Percentiles rank a stretch among this genome's conserved stretches.
These are phyloP conservation scores for Paramecium tetraurelia DNA, from an alignment of 73 alveolate species.

Conservation along the genomic window DNA sequence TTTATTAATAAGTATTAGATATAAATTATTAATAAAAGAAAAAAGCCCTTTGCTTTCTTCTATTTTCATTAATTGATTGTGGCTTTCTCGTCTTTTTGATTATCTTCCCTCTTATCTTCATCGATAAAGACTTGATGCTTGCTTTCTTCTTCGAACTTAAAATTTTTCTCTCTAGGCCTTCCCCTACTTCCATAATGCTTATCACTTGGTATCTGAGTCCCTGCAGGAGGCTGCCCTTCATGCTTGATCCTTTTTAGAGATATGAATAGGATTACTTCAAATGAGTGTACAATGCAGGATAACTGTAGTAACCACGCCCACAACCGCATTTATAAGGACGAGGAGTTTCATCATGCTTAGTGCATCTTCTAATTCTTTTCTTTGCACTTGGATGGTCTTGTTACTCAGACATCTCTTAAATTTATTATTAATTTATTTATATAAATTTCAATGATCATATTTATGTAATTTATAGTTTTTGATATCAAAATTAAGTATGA, in stretches of 20 bases:
- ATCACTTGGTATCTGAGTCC: slow-evolving; percentile 44
- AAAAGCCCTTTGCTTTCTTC: background rate
- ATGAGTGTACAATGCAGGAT: slow-evolving; percentile 99
- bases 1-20: background rate
- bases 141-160: background rate
- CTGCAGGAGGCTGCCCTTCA: slow-evolving; percentile 46
- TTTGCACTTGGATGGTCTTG: background rate
- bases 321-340: slow-evolving; percentile 93
- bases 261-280: slow-evolving; percentile 65
- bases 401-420: background rate
- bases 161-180: slow-evolving; percentile 14
- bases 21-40: background rate
- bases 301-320: slow-evolving; percentile 93
- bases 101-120: slow-evolving; percentile 24
- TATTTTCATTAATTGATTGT: slow-evolving; percentile 4
- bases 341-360: slow-evolving; percentile 24
- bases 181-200: slow-evolving; percentile 38
- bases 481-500: background rate
- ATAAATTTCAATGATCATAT: background rate
- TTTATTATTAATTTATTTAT: background rate
- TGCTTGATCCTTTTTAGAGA: background rate
- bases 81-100: background rate
- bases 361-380: slow-evolving; percentile 40
- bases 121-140: slow-evolving; percentile 38
- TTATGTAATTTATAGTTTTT: background rate